Conservation (phyloP, 2,329 filamentous ascomycete species). For the Incumbomyces lentus region DNA sequence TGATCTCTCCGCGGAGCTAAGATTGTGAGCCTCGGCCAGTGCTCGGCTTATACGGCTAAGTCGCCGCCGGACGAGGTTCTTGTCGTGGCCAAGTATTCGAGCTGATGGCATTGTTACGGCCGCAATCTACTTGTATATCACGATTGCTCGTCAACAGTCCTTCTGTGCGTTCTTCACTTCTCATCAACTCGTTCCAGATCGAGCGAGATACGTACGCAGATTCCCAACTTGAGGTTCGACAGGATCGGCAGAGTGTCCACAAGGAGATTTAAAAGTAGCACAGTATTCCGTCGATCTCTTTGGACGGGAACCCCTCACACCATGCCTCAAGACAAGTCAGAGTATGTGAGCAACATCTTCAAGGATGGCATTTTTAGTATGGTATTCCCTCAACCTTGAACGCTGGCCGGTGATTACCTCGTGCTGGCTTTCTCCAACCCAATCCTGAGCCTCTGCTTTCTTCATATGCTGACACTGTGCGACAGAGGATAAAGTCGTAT, state of each 20-base stretch:
- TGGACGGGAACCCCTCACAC: conserved; percentile 16
- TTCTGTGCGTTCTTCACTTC: not conserved
- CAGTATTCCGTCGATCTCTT: not conserved
- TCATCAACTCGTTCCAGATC: not conserved
- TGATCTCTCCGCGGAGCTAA: no score
- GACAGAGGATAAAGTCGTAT: conserved; percentile 73
- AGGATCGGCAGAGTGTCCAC: not conserved
- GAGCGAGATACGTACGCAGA: not conserved
- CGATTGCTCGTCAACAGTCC: not conserved
- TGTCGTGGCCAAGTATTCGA: no score
- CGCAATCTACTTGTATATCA: not conserved
- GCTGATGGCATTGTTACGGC: conserved; percentile 6
- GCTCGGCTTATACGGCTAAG: no score
- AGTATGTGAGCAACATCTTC: conserved; percentile 77
- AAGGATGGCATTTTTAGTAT: conserved; percentile 76
- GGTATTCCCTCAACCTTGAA: conserved; percentile 16
- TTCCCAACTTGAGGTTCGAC: no score
- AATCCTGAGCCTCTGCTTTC: no score
- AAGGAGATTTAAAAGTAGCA: conserved; percentile 1
- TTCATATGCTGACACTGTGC: not conserved
- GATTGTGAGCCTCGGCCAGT: no score
- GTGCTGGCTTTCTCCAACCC: no score
- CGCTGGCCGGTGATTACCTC: no score
- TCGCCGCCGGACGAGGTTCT: no score
- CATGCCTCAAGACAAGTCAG: conserved; percentile 61